Conservation (phyloP, 768 basidiomycete species). For the Phylloporus arenicola region DNA sequence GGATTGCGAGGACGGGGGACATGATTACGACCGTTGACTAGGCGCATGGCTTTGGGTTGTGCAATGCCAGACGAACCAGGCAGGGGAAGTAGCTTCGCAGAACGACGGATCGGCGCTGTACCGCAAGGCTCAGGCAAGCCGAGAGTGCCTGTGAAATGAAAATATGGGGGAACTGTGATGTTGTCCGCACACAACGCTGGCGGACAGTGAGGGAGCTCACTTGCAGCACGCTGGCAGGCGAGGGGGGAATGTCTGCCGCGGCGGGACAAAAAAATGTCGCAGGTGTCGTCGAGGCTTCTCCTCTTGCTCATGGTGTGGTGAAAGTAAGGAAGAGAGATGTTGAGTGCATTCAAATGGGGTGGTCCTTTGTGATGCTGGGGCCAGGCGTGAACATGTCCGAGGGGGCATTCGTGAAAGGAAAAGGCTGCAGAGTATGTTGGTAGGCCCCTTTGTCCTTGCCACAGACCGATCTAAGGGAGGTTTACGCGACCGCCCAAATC, state of each 20-base stretch:
- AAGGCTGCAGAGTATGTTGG: background rate
- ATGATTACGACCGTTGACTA: conserved; percentile 34
- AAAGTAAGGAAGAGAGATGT: conserved; percentile 9
- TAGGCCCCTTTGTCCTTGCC: no score
- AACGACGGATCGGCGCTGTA: background rate
- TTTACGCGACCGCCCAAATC: no score
- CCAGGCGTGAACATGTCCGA: background rate
- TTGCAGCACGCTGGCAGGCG: conserved; percentile 5
- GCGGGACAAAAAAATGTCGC: conserved; percentile 26
- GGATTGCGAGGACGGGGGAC: conserved; percentile 72
- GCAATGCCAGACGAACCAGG: conserved; percentile 22
- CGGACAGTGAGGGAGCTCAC: conserved; percentile 4
- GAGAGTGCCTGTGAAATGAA: conserved; percentile 7
- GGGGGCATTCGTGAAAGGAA: background rate
- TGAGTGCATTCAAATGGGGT: background rate
- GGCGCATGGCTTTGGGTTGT: conserved; percentile 13
- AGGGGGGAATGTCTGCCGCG: conserved; percentile 7
- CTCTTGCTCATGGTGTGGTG: conserved; percentile 23
- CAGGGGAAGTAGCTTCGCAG: conserved; percentile 18
- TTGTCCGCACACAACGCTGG: conserved; percentile 9
- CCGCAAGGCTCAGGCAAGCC: conserved; percentile 1
- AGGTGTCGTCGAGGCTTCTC: conserved; percentile 29
- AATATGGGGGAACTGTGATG: conserved; percentile 3
- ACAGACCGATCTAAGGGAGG: no score
- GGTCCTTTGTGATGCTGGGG: background rate